These are phyloP conservation scores for Populus davidiana DNA, from an alignment of 345 rosid genomes.

Conservation along the genomic window DNA sequence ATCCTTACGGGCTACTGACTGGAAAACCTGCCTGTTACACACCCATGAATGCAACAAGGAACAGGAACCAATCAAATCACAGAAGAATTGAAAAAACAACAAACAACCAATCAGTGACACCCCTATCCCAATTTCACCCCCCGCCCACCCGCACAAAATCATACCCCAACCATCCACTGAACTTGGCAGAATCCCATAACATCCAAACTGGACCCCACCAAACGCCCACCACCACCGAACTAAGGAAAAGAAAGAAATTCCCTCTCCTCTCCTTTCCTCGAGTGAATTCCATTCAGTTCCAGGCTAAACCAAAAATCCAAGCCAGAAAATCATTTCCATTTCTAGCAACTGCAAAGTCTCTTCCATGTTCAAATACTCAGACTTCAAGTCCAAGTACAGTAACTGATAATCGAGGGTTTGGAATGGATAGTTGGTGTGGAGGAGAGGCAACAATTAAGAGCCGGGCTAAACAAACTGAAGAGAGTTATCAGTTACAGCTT, in stretches of 20 bases:
- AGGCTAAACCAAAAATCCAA: neutral
- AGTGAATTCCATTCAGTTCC: neutral
- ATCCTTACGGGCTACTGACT: neutral
- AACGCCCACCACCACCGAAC: neutral
- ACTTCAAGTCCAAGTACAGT: neutral
- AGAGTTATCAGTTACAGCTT: conserved; percentile 29
- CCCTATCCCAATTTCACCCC: neutral
- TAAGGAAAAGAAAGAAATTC: neutral
- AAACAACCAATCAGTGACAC: neutral
- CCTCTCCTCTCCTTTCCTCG: neutral
- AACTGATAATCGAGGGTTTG: neutral
- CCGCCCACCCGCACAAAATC: neutral
- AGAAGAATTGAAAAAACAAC: no score
- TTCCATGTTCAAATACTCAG: neutral
- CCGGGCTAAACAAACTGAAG: conserved; percentile 27
- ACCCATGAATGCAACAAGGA: no score
- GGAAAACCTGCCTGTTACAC: no score
- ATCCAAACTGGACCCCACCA: conserved; percentile 2
- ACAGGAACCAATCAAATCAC: neutral
- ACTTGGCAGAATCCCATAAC: neutral
- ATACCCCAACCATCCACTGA: neutral
- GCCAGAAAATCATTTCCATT: neutral
- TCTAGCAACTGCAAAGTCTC: neutral
- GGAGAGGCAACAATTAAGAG: conserved; percentile 11
- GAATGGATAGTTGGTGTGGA: neutral